Conservation (phyloP, 2,329 filamentous ascomycete genomes). For the Claviceps sp. region DNA sequence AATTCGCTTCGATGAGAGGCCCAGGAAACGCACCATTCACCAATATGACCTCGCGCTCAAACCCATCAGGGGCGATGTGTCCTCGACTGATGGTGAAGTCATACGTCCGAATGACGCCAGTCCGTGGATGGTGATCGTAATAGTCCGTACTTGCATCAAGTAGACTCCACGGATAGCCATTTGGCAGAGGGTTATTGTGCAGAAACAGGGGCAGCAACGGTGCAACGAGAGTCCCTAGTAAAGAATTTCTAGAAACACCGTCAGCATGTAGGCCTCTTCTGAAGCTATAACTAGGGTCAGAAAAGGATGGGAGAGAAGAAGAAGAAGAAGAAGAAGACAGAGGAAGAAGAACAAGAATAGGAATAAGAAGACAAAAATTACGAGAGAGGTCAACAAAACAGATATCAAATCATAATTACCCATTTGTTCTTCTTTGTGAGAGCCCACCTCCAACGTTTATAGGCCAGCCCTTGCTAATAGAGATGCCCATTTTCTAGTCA, state of each 20-base stretch:
- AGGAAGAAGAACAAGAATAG: background rate
- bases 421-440: slow-evolving; percentile 24
- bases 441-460: slow-evolving; percentile 9
- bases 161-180: slow-evolving; percentile 39
- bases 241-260: slow-evolving; percentile 19
- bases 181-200: slow-evolving; percentile 33
- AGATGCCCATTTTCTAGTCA: background rate
- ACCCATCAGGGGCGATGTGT: slow-evolving; percentile 42
- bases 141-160: slow-evolving; percentile 34
- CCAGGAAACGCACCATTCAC: slow-evolving; percentile 55
- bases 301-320: background rate
- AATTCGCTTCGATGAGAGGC: slow-evolving; percentile 50
- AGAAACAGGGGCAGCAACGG: slow-evolving; percentile 29
- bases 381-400: background rate
- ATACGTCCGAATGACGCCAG: slow-evolving; percentile 41
- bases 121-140: slow-evolving; percentile 33
- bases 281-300: background rate
- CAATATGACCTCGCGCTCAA: slow-evolving; percentile 38
- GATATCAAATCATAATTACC: slow-evolving; percentile 15
- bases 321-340: background rate
- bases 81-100: slow-evolving; percentile 39
- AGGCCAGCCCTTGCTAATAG: background rate
- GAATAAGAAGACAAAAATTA: background rate
- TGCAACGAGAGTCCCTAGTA: slow-evolving; percentile 25
- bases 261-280: background rate